These are phyloP conservation scores for Periconia sp. DNA, from an alignment of 2,329 filamentous ascomycete genomes.

Conservation along the genomic window DNA sequence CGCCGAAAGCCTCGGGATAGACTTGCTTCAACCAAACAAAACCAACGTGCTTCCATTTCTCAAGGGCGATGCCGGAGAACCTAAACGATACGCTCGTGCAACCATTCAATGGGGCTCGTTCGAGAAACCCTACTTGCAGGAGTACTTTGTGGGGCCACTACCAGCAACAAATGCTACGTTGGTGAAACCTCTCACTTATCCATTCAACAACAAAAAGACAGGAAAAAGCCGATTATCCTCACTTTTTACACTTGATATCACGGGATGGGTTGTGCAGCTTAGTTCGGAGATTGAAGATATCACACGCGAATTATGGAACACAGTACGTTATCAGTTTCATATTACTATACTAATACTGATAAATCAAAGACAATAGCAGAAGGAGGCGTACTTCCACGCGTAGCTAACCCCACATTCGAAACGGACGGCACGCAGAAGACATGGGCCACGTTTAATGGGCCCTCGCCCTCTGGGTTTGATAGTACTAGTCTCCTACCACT, in stretches of 20 bases:
- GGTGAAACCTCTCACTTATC: conserved; percentile 23
- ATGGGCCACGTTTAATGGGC: conserved; percentile 56
- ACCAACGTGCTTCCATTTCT: conserved; percentile 24
- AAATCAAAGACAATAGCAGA: conserved; percentile 17
- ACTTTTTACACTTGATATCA: conserved; percentile 11
- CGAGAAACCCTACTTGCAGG: conserved; percentile 43
- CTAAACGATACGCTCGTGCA: conserved; percentile 26
- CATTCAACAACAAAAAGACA: conserved; percentile 23
- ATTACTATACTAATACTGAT: not conserved
- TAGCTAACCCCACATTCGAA: conserved; percentile 33
- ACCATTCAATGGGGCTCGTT: conserved; percentile 20
- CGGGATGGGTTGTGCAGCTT: conserved; percentile 11
- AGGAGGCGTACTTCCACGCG: conserved; percentile 23
- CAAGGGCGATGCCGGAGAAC: conserved; percentile 13
- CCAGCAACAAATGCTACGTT: conserved; percentile 51
- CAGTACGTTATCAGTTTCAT: conserved; percentile 19
- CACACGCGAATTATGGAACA: conserved; percentile 28
- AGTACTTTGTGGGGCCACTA: conserved; percentile 59
- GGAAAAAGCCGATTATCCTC: conserved; percentile 19
- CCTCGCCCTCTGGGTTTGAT: conserved; percentile 49
- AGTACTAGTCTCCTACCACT: conserved; percentile 54
- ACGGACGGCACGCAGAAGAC: conserved; percentile 48
- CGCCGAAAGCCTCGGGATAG: conserved; percentile 3
- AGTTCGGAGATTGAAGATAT: conserved; percentile 27
- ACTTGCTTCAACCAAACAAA: conserved; percentile 27